Percentiles rank a stretch among this genome's conserved stretches.
phyloP scores from a whole-genome alignment of 2,329 filamentous ascomycete genomes.

The Talaromyces sp. region DNA sequence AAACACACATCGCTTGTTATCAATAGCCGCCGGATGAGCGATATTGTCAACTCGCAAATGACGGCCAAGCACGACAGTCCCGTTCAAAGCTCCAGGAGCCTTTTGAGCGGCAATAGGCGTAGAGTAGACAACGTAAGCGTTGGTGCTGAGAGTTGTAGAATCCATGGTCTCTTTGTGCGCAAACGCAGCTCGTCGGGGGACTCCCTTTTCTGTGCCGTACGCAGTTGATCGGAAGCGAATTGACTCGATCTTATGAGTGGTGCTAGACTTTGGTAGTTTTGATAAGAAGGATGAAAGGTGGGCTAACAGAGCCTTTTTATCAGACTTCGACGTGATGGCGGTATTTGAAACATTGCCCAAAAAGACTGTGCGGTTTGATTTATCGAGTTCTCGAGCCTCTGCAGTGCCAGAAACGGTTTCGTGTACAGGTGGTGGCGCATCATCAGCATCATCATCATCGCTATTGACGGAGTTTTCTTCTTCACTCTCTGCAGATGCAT shows the following conservation, averaged over 20 bases:
- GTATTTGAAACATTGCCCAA: constrained; percentile 82
- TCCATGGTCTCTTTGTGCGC: constrained; percentile 89
- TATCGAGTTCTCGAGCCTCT: constrained; percentile 64
- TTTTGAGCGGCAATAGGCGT: constrained; percentile 70
- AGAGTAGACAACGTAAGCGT: constrained; percentile 89
- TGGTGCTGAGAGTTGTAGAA: constrained; percentile 85
- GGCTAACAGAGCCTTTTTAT: constrained; percentile 70
- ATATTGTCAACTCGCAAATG: constrained; percentile 90
- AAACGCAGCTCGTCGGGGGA: constrained; percentile 92
- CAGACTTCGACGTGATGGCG: constrained; percentile 76
- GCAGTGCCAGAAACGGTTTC: constrained; percentile 35
- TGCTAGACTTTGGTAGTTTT: constrained; percentile 47
- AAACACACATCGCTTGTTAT: constrained; percentile 88
- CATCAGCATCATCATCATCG: constrained; percentile 31
- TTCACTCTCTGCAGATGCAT: constrained; percentile 29
- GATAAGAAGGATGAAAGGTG: constrained; percentile 75
- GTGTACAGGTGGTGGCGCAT: constrained; percentile 34
- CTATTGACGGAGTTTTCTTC: neutral
- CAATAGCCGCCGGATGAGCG: constrained; percentile 76
- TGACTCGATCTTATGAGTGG: constrained; percentile 74
- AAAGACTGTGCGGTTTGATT: constrained; percentile 86
- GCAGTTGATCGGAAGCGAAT: constrained; percentile 92
- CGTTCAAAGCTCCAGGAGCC: constrained; percentile 76
- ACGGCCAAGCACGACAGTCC: constrained; percentile 74
- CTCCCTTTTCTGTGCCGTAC: constrained; percentile 64